Evolutionary conservation across 2,329 filamentous ascomycete species (phyloP).

Genomic region (Cladophialophora exuberans): DNA sequence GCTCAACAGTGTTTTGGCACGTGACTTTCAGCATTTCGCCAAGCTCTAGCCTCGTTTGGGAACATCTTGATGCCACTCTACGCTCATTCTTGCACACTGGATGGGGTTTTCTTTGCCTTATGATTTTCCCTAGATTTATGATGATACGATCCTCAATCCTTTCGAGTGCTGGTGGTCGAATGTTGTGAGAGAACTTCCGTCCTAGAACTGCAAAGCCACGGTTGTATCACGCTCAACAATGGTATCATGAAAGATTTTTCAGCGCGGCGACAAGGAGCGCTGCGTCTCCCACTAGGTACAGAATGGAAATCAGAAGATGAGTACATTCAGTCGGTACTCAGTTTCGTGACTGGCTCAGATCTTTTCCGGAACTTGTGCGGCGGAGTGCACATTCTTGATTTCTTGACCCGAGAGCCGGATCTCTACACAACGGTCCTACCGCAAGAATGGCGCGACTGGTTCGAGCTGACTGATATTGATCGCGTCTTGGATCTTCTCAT

Average conservation of each 20-base stretch:
- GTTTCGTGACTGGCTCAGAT: slow-evolving; percentile 73
- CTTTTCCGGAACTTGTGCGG: slow-evolving; percentile 89
- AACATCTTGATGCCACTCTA: too few species aligned
- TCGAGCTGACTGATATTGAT: slow-evolving; percentile 71
- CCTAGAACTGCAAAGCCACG: neutral
- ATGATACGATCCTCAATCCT: too few species aligned
- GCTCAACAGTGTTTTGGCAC: too few species aligned
- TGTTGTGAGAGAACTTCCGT: too few species aligned
- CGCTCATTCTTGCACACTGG: too few species aligned
- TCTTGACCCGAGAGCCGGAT: slow-evolving; percentile 83
- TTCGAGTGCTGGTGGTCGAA: too few species aligned
- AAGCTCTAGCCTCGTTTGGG: too few species aligned
- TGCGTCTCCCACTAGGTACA: slow-evolving; percentile 67
- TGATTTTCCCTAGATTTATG: neutral
- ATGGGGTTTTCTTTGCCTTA: too few species aligned
- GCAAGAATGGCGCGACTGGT: slow-evolving; percentile 78
- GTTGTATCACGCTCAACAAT: neutral
- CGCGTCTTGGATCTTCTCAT: slow-evolving; percentile 79
- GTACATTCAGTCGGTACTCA: slow-evolving; percentile 77
- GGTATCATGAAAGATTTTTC: neutral
- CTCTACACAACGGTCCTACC: slow-evolving; percentile 79
- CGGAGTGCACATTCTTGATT: slow-evolving; percentile 95
- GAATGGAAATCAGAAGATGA: slow-evolving; percentile 72
- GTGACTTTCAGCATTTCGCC: too few species aligned
- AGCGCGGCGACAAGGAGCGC: neutral